Conservation (phyloP, 2,329 filamentous ascomycete species). For the Colletotrichum tabaci region DNA sequence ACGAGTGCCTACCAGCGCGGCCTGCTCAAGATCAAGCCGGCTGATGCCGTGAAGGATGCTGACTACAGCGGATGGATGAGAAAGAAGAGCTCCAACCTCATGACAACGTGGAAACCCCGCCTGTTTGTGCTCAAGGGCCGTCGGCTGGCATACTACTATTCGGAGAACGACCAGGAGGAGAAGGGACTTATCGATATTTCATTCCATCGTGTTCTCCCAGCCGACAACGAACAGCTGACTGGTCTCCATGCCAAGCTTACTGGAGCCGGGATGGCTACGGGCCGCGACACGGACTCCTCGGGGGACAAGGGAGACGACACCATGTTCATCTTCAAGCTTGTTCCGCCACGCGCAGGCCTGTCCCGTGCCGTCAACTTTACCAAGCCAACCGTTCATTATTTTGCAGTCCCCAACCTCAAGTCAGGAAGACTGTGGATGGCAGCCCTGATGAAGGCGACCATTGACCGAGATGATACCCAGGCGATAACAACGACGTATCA, state of each 20-base stretch:
- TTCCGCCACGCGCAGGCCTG: constrained; percentile 89
- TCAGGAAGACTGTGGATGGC: constrained; percentile 98
- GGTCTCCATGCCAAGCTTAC: constrained; percentile 93
- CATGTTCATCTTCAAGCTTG: constrained; percentile 98
- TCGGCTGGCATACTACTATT: constrained; percentile 95
- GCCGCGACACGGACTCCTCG: constrained; percentile 61
- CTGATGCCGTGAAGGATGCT: constrained; percentile 86
- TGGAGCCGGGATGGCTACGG: constrained; percentile 81
- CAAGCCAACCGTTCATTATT: constrained; percentile 97
- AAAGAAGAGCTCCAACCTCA: constrained; percentile 95
- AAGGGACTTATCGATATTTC: constrained; percentile 98
- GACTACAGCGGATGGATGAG: constrained; percentile 99
- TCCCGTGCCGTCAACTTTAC: constrained; percentile 97
- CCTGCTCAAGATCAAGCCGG: constrained; percentile 83
- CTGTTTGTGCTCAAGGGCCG: constrained; percentile 96
- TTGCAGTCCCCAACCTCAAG: constrained; percentile 91
- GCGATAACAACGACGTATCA: constrained; percentile 93
- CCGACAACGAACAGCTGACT: constrained; percentile 91
- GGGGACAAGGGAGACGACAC: constrained; percentile 71
- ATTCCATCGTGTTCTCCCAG: constrained; percentile 95
- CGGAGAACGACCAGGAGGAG: constrained; percentile 91
- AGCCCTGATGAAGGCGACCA: constrained; percentile 98
- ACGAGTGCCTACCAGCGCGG: constrained; percentile 95
- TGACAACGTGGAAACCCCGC: constrained; percentile 97
- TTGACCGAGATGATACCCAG: constrained; percentile 87